Evolutionary conservation across 1,284 basidiomycete species (phyloP), one percentile per base, ranked within the genome.

Genomic region (Tilletiopsis washingtonensis): DNA sequence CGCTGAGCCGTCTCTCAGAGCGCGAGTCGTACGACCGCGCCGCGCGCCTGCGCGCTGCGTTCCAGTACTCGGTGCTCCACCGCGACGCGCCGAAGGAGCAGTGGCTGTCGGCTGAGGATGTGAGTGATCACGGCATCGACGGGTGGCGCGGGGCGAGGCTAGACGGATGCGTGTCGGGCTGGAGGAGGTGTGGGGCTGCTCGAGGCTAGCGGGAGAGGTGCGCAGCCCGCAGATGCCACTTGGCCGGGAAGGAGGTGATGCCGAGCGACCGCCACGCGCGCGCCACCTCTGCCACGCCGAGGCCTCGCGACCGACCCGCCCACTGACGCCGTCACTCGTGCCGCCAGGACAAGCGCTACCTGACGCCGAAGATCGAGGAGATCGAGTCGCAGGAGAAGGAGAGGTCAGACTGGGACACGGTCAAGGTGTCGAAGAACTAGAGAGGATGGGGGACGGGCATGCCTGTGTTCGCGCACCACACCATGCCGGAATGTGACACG

Each of bases 11-110:
- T 74, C 78, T 98, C 64, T 83, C 87, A 38, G 79, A 81, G 38
- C 79, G 81, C 45, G 84, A 96, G 77, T 73, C 78, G 26, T 97
- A 93, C 76, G 91, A 97, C 81, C 88, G 93, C 57, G 83, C 82
- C 51, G 96, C 79, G 82, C 88, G 94, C 62, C 79, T 94, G 75
- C 87, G 90, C 73, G 79, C 84, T 43, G 90, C 91, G 32, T 81
- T 83, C 43, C 86, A 91, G 61, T 81, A 82, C 56, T 85, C 84
- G 54, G 79, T 91, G 53, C 75, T 87, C 45, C 91, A 97, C 77
- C 81, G 82, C 49, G 79, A 84, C 34, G 80, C 97, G 19, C 83
- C 90, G 59, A 88, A 90, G 76, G 84, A 84, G 34, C 78, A 91
- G 74, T 94, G 90, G 91, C 77, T 81, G 47, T 81, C 80, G 58